Base-by-base conservation (phyloP, 805 yeast genomes). In the Ogataea ramenticola region DNA sequence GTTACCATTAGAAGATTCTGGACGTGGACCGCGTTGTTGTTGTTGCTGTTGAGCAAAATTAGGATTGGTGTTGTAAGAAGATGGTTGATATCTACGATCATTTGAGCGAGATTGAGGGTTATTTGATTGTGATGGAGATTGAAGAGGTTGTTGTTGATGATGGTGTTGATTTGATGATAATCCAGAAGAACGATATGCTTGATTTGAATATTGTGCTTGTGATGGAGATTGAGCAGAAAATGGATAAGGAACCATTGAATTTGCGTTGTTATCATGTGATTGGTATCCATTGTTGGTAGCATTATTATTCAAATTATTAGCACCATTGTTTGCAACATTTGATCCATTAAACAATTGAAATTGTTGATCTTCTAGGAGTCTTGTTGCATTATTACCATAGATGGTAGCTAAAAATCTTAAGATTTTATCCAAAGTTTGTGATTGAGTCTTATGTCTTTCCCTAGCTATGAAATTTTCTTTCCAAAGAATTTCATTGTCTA, bases 401-500 rank as follows among this genome's bases (percentile, higher is more conserved):
- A 91, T 75, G 6, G 90, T 77, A 2, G 96, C 95, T 55, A 93
- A 69, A 52, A 93, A 91, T 53, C 93, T 77, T 54, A 93, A 65
- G 41, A 93, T 91, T 50, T 86, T 84, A 50, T 89, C 95, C 44
- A 93, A 70, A 20, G 96, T 87, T 49, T 86, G 91, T 35, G 91
- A 80, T 60, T 93, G 98, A 30, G 81, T 74, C 54, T 83, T 79
- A 61, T 90, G 86, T 50, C 90, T 77, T 60, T 91, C 97, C 43
- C 97, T 72, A 6, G 91, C 82, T 46, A 80, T 66, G 58, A 74
- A 81, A 55, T 88, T 83, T 58, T 93, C 98, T 48, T 83, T 82
- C 99, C 99, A 93, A 38, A 93, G 65, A 55, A 87, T 63, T 59
- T 87, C 91, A 65, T 91, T 93, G 58, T 93, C 98, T 47, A 82